Base-by-base conservation (phyloP, 306 rosid genomes). In the Malus orientalis region DNA sequence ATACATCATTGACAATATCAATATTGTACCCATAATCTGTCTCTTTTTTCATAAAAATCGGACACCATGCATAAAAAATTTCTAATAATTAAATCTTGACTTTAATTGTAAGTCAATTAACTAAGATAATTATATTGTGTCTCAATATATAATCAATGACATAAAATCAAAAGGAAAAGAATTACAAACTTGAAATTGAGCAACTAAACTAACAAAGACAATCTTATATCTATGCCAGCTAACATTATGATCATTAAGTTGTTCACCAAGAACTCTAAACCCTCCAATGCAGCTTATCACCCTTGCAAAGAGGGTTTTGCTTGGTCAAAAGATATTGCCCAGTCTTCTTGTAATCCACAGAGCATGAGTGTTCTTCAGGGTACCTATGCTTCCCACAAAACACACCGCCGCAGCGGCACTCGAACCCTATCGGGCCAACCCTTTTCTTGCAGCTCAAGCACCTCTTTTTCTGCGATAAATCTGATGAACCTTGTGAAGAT, bases 371-470 rank as follows among this genome's bases (percentile, higher is more conserved):
- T 18, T 16, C 60, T 63, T 81, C 78, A 1, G 70, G 66, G 11
- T 25, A 33, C 16, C 78, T 44, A 76, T 81, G 75, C 20, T 4
- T 44, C 0, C 58, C n/a, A 40, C 84, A 81, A 18, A 81, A 81
- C 71, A 64, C 51, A 4, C 74, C 77, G 7, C 70, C 59, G 51
- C 81, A 76, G 1, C 78, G 70, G 68, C 84, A 81, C 0, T 10
- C 16, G 23, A 71, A 66, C 45, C 81, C 78, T 19, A 15, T n/a
- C 51, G 65, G 27, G 6, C 70, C 74, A 6, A 81, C 55, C 16
- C 55, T 76, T 70, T 72, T 76, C 45, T 57, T 65, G 70, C 78
- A 81, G 47, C 32, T 47, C 12, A 12, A 32, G 47, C 81, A 81
- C 68, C 64, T 65, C 3, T 55, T 81, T 65, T 33, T 76, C 71